phyloP scores from a whole-genome alignment of 257 asterid species.

The Scutellaria minor region DNA sequence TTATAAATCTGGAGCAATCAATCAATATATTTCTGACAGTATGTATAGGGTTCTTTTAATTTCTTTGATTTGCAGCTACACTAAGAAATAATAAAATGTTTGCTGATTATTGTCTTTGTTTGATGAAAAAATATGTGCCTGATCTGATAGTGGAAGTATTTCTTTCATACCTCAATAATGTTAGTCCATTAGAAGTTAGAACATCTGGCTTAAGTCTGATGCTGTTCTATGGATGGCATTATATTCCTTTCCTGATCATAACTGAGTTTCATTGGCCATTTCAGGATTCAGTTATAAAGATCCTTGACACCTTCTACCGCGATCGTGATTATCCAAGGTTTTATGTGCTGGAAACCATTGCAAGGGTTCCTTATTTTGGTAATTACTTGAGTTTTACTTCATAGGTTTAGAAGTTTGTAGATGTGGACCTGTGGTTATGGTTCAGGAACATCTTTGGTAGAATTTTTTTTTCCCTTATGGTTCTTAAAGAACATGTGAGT shows the following conservation, averaged over 20 bases:
- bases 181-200: not conserved
- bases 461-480: constrained; percentile 10
- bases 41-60: constrained; percentile 24
- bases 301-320: constrained; percentile 81
- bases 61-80: constrained; percentile 14
- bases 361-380: constrained; percentile 99
- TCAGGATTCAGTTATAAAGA: constrained; percentile 92
- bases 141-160: constrained; percentile 14
- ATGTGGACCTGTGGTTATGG: not conserved
- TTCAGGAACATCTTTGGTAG: not conserved
- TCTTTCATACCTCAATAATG: constrained; percentile 13
- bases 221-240: constrained; percentile 3
- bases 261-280: constrained; percentile 34
- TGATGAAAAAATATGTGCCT: constrained; percentile 12
- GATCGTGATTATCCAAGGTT: constrained; percentile 91
- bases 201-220: not conserved
- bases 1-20: constrained; percentile 87
- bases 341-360: constrained; percentile 95
- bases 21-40: constrained; percentile 84
- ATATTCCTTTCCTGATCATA: constrained; percentile 26
- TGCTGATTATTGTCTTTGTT: constrained; percentile 8
- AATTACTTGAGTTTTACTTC: constrained; percentile 42
- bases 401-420: constrained; percentile 15
- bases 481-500: not conserved
- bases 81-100: not conserved